phyloP scores from a whole-genome alignment of 495 filamentous ascomycete species.

The Podospora tetraspora region DNA sequence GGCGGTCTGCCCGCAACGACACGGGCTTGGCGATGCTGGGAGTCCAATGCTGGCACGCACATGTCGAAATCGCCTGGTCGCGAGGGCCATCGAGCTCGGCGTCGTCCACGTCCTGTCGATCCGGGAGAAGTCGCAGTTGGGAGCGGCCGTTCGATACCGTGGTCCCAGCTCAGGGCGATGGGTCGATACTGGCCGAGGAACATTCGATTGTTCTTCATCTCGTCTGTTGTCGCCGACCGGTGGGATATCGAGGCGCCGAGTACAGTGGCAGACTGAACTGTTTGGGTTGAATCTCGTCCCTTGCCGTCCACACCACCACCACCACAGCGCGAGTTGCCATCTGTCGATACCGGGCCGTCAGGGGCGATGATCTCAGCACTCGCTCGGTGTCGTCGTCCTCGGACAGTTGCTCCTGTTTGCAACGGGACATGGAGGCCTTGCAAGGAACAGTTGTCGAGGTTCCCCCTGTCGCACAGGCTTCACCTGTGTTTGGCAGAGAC shows the following conservation, averaged over 20 bases:
- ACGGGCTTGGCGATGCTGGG: background rate
- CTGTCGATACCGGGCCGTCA: background rate
- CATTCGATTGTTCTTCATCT: conserved; percentile 23
- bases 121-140: conserved; percentile 21
- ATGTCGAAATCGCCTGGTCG: conserved; percentile 12
- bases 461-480: conserved; percentile 19
- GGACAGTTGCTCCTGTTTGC: background rate
- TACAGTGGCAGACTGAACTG: background rate
- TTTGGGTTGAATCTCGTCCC: background rate
- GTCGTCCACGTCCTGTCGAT: conserved; percentile 24
- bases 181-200: conserved; percentile 26
- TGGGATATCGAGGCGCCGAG: background rate
- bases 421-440: conserved; percentile 1
- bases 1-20: conserved; percentile 9
- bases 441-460: conserved; percentile 5
- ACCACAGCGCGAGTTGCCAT: background rate
- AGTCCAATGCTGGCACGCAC: conserved; percentile 7
- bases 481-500: conserved; percentile 25
- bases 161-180: conserved; percentile 16
- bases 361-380: background rate
- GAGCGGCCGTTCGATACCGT: conserved; percentile 25
- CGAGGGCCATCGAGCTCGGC: conserved; percentile 14
- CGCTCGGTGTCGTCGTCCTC: conserved; percentile 5
- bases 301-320: background rate
- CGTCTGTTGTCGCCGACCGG: background rate